phyloP scores from a whole-genome alignment of 805 yeast genomes.

The Candida palmyrensis region DNA sequence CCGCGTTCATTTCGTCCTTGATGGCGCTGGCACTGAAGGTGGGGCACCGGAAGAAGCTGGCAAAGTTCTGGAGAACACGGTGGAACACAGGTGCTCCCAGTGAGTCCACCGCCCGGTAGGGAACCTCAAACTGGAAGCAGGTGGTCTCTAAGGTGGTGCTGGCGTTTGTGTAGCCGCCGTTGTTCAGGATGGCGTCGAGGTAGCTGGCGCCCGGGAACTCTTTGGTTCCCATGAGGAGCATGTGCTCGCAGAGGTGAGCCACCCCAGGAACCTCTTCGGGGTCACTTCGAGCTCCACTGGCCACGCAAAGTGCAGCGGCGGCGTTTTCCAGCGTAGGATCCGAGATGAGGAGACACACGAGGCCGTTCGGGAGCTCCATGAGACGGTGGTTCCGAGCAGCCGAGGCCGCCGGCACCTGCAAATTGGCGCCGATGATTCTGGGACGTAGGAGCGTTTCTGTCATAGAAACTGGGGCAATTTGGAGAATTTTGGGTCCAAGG shows the following conservation, averaged over 20 bases:
- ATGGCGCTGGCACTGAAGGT: conserved; percentile 38
- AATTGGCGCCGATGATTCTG: too few relatives aligned
- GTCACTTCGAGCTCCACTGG: conserved; percentile 78
- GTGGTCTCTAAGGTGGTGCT: conserved; percentile 66
- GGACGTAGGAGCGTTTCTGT: too few relatives aligned
- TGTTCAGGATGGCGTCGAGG: conserved; percentile 35
- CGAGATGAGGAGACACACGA: conserved; percentile 62
- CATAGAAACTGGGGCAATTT: too few relatives aligned
- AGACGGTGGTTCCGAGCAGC: conserved; percentile 38
- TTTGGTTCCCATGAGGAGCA: conserved; percentile 52
- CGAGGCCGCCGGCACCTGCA: too few relatives aligned
- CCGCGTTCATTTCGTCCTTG: conserved; percentile 51
- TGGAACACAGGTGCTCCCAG: conserved; percentile 37
- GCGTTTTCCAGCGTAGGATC: conserved; percentile 65
- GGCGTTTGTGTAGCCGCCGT: conserved; percentile 63
- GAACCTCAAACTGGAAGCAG: conserved; percentile 58
- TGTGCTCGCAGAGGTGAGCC: conserved; percentile 88
- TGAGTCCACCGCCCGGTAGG: conserved; percentile 31
- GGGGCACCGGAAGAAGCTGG: conserved; percentile 49
- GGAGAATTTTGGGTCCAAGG: too few relatives aligned
- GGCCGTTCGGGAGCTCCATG: conserved; percentile 60
- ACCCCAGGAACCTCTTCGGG: conserved; percentile 68
- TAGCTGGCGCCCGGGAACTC: conserved; percentile 47
- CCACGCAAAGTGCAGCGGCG: conserved; percentile 69
- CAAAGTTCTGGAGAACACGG: conserved; percentile 42